A percentile compares a stretch with the other conserved stretches of the same genome.
phyloP scores from a whole-genome alignment of 2,329 filamentous ascomycete species.

The Colletotrichum cordylinicola region DNA sequence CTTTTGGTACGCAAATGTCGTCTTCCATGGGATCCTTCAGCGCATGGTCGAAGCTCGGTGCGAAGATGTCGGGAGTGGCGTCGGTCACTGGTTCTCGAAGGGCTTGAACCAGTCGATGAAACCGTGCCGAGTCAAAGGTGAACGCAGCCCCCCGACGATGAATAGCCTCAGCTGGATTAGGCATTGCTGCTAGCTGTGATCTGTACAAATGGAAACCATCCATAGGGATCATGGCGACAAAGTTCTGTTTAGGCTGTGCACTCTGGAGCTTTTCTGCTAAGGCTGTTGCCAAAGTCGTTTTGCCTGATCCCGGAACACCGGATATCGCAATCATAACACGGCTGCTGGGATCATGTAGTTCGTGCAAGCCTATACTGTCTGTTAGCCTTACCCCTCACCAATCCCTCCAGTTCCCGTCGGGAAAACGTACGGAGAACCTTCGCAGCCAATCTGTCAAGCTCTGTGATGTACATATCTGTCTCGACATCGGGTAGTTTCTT shows the following conservation, averaged over 20 bases:
- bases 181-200: not conserved
- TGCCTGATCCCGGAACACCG: not conserved
- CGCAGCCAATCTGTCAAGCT: not conserved
- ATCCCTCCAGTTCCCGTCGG: fast-evolving
- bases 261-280: not conserved
- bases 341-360: not conserved
- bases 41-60: not conserved
- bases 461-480: not conserved
- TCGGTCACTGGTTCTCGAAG: not conserved
- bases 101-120: not conserved
- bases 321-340: not conserved
- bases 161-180: not conserved
- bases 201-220: not conserved
- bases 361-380: not conserved
- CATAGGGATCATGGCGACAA: not conserved
- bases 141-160: not conserved
- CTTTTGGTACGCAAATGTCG: not conserved
- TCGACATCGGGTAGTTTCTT: fast-evolving
- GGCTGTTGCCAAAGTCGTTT: not conserved
- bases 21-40: not conserved
- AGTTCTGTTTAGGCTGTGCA: not conserved
- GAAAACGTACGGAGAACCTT: not conserved
- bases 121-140: not conserved
- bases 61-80: not conserved
- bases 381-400: fast-evolving